Evolutionary conservation across 441 rosid species (phyloP).

Genomic region (Populus hybrid): DNA sequence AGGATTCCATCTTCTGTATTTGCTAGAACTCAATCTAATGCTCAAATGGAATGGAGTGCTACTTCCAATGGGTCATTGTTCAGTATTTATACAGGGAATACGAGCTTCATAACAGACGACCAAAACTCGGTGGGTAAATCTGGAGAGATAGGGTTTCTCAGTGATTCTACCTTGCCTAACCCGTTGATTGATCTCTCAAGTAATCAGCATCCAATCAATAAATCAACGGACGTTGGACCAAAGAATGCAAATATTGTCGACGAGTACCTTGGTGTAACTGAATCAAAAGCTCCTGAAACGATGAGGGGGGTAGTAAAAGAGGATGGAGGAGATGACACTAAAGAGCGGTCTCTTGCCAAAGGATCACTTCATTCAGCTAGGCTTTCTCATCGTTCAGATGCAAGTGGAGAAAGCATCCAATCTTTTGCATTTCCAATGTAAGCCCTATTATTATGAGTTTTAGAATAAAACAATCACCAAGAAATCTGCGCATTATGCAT

Average conservation of each 20-base stretch:
- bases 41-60: slow-evolving; percentile 63
- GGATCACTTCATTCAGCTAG: slow-evolving; percentile 6
- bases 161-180: slow-evolving; percentile 24
- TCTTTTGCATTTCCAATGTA: slow-evolving; percentile 84
- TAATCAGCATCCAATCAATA: background rate
- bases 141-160: slow-evolving; percentile 45
- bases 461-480: background rate
- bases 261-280: slow-evolving; percentile 33
- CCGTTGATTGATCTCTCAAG: slow-evolving; percentile 32
- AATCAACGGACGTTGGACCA: slow-evolving; percentile 11
- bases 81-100: slow-evolving; percentile 59
- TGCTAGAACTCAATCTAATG: slow-evolving; percentile 35
- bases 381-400: slow-evolving; percentile 39
- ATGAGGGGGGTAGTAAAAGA: slow-evolving; percentile 55
- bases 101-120: slow-evolving; percentile 57
- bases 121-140: slow-evolving; percentile 35
- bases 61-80: slow-evolving; percentile 87
- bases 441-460: slow-evolving; percentile 13
- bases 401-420: slow-evolving; percentile 38
- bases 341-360: slow-evolving; percentile 16
- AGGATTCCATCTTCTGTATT: slow-evolving; percentile 72
- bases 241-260: slow-evolving; percentile 24
- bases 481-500: background rate
- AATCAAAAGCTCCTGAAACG: slow-evolving; percentile 51
- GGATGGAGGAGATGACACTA: slow-evolving; percentile 31